Evolutionary conservation across 1,284 basidiomycete genomes (phyloP).

Genomic region (Cutaneotrichosporon mucoides): DNA sequence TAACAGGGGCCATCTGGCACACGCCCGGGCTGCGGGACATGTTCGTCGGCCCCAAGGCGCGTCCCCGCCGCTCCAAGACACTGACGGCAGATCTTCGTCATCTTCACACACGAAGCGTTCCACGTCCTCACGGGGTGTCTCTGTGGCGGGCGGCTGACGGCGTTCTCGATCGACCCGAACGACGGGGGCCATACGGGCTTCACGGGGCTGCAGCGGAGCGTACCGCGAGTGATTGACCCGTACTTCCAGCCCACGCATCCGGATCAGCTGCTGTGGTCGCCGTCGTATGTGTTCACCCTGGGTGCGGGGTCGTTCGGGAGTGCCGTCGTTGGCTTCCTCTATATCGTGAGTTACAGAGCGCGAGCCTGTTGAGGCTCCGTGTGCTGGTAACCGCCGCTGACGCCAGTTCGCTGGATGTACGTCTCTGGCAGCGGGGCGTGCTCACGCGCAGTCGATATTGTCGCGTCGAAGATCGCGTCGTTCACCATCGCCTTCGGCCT

Average conservation of each 20-base stretch:
- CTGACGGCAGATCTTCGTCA: constrained; percentile 47
- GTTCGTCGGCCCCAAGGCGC: constrained; percentile 43
- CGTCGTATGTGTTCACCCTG: constrained; percentile 31
- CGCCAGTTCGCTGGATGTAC: not conserved
- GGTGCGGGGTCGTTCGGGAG: constrained; percentile 44
- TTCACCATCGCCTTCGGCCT: constrained; percentile 47
- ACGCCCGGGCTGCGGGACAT: constrained; percentile 41
- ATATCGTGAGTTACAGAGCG: constrained; percentile 49
- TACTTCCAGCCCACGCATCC: not conserved
- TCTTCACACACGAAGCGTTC: constrained; percentile 45
- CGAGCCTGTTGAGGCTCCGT: too few species aligned
- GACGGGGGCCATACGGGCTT: constrained; percentile 45
- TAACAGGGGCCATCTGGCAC: constrained; percentile 44
- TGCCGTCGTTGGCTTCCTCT: constrained; percentile 41
- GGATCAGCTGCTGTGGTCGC: not conserved
- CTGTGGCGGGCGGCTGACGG: constrained; percentile 45
- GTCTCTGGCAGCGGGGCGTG: not conserved
- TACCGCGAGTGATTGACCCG: not conserved
- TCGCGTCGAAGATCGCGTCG: constrained; percentile 45
- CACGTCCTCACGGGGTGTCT: constrained; percentile 43
- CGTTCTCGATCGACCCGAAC: constrained; percentile 48
- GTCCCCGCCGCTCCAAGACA: constrained; percentile 11
- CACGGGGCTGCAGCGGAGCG: constrained; percentile 23
- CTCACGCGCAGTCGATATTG: constrained; percentile 36
- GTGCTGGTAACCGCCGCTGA: too few species aligned